Conservation (phyloP, 2,329 filamentous ascomycete genomes). For the Trichoderma koningii region DNA sequence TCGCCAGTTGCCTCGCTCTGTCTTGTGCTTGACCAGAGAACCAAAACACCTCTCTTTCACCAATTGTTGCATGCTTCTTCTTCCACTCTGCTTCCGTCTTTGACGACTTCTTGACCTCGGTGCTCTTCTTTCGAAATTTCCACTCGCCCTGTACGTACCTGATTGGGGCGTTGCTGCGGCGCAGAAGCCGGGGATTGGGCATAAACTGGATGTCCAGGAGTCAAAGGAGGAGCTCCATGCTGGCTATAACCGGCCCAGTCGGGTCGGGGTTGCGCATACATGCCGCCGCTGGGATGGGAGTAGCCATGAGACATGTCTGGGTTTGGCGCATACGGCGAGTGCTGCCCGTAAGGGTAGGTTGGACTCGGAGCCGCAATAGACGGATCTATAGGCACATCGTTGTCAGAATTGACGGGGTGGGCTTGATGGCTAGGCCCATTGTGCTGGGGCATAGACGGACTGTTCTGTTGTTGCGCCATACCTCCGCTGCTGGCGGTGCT, state of each 20-base stretch:
- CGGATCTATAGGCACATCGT: slow-evolving; percentile 98
- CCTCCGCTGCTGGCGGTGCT: slow-evolving; percentile 73
- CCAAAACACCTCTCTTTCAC: background rate
- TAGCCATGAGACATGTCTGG: slow-evolving; percentile 86
- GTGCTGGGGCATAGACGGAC: slow-evolving; percentile 90
- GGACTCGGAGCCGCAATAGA: slow-evolving; percentile 93
- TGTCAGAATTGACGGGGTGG: slow-evolving; percentile 86
- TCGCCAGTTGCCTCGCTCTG: background rate
- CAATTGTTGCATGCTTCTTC: background rate
- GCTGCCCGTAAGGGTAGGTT: slow-evolving; percentile 79
- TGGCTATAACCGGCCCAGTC: slow-evolving; percentile 73
- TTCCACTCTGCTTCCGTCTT: background rate
- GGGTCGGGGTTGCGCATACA: slow-evolving; percentile 71
- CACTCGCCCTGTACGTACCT: slow-evolving; percentile 52
- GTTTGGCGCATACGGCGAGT: slow-evolving; percentile 82
- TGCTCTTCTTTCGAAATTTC: background rate
- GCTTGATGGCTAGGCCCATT: slow-evolving; percentile 78
- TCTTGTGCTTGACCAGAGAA: background rate
- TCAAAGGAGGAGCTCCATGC: slow-evolving; percentile 52
- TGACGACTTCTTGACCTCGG: background rate
- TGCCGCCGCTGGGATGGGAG: slow-evolving; percentile 60
- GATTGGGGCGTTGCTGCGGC: slow-evolving; percentile 57
- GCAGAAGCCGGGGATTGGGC: slow-evolving; percentile 58
- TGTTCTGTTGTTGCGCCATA: slow-evolving; percentile 97
- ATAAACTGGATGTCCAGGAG: slow-evolving; percentile 57